Percentiles rank a stretch among this genome's conserved stretches.
Evolutionary conservation across 2,329 filamentous ascomycete species (phyloP).

Genomic region (Pseudogymnoascus sp.): DNA sequence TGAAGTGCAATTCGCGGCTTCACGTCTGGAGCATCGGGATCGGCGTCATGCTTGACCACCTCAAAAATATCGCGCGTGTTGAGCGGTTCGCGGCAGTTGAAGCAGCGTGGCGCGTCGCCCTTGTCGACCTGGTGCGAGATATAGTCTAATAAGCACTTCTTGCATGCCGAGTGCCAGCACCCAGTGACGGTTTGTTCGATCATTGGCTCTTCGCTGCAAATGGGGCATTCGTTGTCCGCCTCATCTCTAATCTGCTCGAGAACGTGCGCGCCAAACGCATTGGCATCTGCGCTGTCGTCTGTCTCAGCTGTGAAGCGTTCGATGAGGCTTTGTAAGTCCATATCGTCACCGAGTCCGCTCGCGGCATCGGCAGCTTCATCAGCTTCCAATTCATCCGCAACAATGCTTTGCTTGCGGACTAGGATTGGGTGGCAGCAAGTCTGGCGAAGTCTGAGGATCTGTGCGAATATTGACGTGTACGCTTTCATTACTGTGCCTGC

Average conservation of each 20-base stretch:
- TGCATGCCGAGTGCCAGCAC: conserved; percentile 97
- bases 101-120: conserved; percentile 69
- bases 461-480: conserved; percentile 94
- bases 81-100: conserved; percentile 79
- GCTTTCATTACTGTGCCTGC: conserved; percentile 90
- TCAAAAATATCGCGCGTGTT: conserved; percentile 83
- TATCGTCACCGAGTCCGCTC: conserved; percentile 82
- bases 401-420: conserved; percentile 73
- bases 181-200: conserved; percentile 87
- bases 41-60: conserved; percentile 70
- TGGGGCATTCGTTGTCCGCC: conserved; percentile 79
- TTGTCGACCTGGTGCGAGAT: conserved; percentile 80
- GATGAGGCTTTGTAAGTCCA: conserved; percentile 85
- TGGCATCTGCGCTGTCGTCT: conserved; percentile 53
- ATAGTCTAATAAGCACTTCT: conserved; percentile 81
- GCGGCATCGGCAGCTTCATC: conserved; percentile 67
- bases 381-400: conserved; percentile 82
- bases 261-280: conserved; percentile 74
- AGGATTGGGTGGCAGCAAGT: conserved; percentile 89
- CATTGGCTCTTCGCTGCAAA: conserved; percentile 95
- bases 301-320: conserved; percentile 69
- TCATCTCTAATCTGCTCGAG: conserved; percentile 88
- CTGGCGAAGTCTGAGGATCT: conserved; percentile 86
- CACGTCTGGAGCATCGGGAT: conserved; percentile 36
- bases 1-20: conserved; percentile 51